A percentile compares a stretch with the other conserved stretches of the same genome.
Conservation (phyloP, 768 basidiomycete genomes). For the Mycena kentingensis region DNA sequence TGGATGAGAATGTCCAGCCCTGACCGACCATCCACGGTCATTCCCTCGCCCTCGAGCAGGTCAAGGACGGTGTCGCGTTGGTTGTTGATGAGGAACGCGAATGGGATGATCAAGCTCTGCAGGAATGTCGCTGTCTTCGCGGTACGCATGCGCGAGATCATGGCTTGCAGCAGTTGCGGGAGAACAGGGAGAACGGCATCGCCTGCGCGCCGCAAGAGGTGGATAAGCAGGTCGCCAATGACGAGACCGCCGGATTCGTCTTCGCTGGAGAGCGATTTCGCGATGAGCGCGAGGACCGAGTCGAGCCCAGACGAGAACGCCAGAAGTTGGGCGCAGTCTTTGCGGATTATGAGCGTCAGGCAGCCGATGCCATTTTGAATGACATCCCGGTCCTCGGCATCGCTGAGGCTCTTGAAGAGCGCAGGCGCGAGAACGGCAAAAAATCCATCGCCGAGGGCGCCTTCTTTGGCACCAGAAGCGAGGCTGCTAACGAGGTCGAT, state of each 20-base stretch:
- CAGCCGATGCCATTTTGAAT: slow-evolving; percentile 85
- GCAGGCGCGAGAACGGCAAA: slow-evolving; percentile 73
- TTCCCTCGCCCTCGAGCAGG: slow-evolving; percentile 76
- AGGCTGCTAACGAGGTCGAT: slow-evolving; percentile 81
- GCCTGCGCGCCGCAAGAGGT: slow-evolving; percentile 83
- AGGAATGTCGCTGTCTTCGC: slow-evolving; percentile 92
- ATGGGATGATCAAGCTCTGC: slow-evolving; percentile 88
- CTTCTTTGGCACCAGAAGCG: slow-evolving; percentile 61
- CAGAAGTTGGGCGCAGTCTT: slow-evolving; percentile 81
- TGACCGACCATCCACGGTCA: slow-evolving; percentile 56
- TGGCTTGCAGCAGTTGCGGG: slow-evolving; percentile 82
- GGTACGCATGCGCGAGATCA: slow-evolving; percentile 76
- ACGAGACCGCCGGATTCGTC: slow-evolving; percentile 93
- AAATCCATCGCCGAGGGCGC: slow-evolving; percentile 77
- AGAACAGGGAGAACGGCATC: slow-evolving; percentile 80
- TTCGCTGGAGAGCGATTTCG: slow-evolving; percentile 71
- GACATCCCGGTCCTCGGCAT: slow-evolving; percentile 84
- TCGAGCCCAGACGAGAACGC: slow-evolving; percentile 81
- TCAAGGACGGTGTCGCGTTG: slow-evolving; percentile 79
- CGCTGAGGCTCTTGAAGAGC: slow-evolving; percentile 68
- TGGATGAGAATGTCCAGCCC: slow-evolving; percentile 88
- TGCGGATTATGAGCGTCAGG: slow-evolving; percentile 82
- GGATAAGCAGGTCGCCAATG: slow-evolving; percentile 94
- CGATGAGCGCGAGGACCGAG: slow-evolving; percentile 73
- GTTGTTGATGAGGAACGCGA: slow-evolving; percentile 89